Evolutionary conservation across 148 eudicot species (phyloP), one percentile per base, ranked within the genome.

Genomic region (Rhododendron williamsianum): DNA sequence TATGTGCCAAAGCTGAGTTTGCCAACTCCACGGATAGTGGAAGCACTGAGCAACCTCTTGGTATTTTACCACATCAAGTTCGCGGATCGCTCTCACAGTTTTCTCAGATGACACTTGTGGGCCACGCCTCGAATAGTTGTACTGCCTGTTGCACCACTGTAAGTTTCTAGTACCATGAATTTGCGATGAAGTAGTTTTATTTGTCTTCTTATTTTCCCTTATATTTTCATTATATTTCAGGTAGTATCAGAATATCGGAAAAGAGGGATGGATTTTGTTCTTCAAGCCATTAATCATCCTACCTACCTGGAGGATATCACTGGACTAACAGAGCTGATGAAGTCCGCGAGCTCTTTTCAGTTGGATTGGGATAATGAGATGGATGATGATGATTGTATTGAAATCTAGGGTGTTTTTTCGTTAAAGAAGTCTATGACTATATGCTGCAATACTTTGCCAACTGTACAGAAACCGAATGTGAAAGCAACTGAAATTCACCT

Each of bases 241-340:
- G 94, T 97, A 83, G 94, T 97, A 65, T 90, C 95, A 3, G 98
- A 97, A 85, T 97, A 91, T 69, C 91, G 84, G 54, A 85, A 87
- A 85, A 90, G 92, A 74, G 95, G 93, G 81, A 83, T 93, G 91
- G 96, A 94, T 23, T 97, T 95, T 74, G 73, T 97, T 60, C 91
- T 97, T 87, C 84, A 94, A 90, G 99, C 98, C 56, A 94, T 97
- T 52, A 97, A 97, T 86, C 96, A 95, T 83, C 99, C 99, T 25
- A 97, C 98, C 30, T 95, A 95, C 80, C 81, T 97, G 89, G 99
- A 97, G 86, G 99, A 97, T 86, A 87, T 97, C 51, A 94, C 99
- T 9, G 99, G 99, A 79, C 87, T 97, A 80, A 97, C 99, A 0
- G 98, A 97, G 86, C 82, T 97, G 87, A 90, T 89, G 93, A 92